A percentile compares a stretch with the other conserved stretches of the same genome.
These are phyloP conservation scores for Teratosphaeria gauchensis DNA, from an alignment of 2,329 filamentous ascomycete genomes.

Conservation along the genomic window DNA sequence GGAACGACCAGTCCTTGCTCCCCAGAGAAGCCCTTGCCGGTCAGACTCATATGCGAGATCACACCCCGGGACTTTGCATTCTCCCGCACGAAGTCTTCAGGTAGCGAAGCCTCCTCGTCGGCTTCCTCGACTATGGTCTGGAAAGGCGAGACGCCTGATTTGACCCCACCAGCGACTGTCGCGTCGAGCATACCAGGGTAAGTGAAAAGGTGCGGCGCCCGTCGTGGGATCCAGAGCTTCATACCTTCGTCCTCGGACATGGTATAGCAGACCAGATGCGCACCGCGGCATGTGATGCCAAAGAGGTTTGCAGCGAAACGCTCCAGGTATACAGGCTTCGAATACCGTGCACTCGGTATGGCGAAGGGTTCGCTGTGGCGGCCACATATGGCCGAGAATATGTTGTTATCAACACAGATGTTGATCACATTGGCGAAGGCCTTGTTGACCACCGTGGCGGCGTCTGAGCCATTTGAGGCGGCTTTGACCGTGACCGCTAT, in stretches of 20 bases:
- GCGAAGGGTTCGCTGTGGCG: slow-evolving; percentile 74
- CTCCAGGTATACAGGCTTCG: slow-evolving; percentile 57
- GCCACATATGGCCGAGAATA: slow-evolving; percentile 61
- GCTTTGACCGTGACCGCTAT: slow-evolving; percentile 17
- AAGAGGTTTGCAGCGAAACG: slow-evolving; percentile 63
- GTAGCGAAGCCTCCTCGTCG: slow-evolving; percentile 77
- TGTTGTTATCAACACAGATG: slow-evolving; percentile 33
- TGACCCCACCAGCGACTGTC: slow-evolving; percentile 78
- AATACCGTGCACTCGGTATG: slow-evolving; percentile 51
- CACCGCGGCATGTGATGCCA: slow-evolving; percentile 66
- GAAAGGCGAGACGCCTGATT: slow-evolving; percentile 67
- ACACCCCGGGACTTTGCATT: slow-evolving; percentile 41
- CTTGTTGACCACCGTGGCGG: slow-evolving; percentile 45
- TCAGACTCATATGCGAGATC: slow-evolving; percentile 70
- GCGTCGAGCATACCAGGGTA: slow-evolving; percentile 90
- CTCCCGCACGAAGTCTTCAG: slow-evolving; percentile 51
- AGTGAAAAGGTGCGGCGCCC: slow-evolving; percentile 69
- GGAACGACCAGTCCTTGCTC: slow-evolving; percentile 67
- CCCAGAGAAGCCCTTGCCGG: slow-evolving; percentile 29
- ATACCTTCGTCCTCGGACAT: slow-evolving; percentile 43
- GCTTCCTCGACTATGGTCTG: slow-evolving; percentile 76
- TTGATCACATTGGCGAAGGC: slow-evolving; percentile 59
- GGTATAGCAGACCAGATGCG: slow-evolving; percentile 67
- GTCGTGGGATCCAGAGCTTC: slow-evolving; percentile 74
- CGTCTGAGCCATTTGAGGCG: slow-evolving; percentile 49